Percentiles rank a stretch among this genome's conserved stretches.
phyloP scores from a whole-genome alignment of 1,284 basidiomycete genomes.

The Leccinum huronense region DNA sequence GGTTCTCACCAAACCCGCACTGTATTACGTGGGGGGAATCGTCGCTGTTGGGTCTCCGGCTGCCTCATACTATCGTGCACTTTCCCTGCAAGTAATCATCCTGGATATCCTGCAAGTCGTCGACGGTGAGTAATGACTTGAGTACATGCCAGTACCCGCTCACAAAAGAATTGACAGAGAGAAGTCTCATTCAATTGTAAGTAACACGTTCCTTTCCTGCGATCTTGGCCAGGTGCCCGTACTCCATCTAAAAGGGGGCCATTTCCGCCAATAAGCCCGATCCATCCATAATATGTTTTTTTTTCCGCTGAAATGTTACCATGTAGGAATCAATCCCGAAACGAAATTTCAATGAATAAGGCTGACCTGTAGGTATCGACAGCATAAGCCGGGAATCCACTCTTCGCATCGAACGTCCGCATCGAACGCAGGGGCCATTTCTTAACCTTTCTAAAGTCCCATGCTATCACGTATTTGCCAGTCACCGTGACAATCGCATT shows the following conservation, averaged over 20 bases:
- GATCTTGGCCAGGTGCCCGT: constrained; percentile 29
- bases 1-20: no score
- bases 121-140: no score
- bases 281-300: background rate
- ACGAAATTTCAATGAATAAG: background rate
- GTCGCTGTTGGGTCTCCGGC: no score
- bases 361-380: constrained; percentile 49
- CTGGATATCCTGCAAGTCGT: no score
- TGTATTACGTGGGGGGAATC: no score
- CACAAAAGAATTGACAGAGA: no score
- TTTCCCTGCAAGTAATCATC: no score
- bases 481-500: constrained; percentile 97
- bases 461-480: constrained; percentile 92
- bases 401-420: constrained; percentile 44
- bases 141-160: no score
- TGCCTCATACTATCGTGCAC: no score
- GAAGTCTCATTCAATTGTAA: constrained; percentile 14
- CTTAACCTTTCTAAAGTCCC: constrained; percentile 97
- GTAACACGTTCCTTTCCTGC: constrained; percentile 48
- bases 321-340: constrained; percentile 2
- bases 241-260: constrained; percentile 55
- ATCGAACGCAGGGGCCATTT: constrained; percentile 58
- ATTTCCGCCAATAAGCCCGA: constrained; percentile 53
- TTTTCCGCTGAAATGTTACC: constrained; percentile 1
- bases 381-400: constrained; percentile 48